Evolutionary conservation across 2,329 filamentous ascomycete species (phyloP), one percentile per base, ranked within the genome.

Genomic region (Bipolaris cookei): DNA sequence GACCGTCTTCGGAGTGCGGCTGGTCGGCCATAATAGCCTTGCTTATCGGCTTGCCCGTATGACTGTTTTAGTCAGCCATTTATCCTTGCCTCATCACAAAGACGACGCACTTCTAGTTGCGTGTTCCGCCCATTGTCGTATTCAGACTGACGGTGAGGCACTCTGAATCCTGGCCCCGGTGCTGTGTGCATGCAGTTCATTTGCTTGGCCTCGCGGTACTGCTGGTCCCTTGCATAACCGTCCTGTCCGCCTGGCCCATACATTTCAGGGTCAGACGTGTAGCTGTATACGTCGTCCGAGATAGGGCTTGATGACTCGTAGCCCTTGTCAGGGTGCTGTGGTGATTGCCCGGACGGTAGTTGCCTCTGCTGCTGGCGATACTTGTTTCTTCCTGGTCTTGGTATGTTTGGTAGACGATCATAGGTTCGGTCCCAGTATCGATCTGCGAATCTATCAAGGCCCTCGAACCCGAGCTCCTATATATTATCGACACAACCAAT

Each of bases 381-480:
- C 32, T 56, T 58, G 52, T 53, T 59, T 42, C 59, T 52, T 51
- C 52, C 52, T 34, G 49, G 10, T 38, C 42, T 8, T 43, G 50
- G 35, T 47, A 54, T 51, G 54, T 58, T 52, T 57, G 67, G 51
- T 44, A 68, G 50, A 44, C 34, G 62, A 10, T 66, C 67, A 51
- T 65, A 67, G 6, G 68, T 59, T 18, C 56, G 63, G 37, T 76
- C 72, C 58, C 70, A 70, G 43, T 73, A 72, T 32, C 69, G 72
- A 35, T 70, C 55, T 18, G 69, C 62, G 28, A 69, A 57, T 16
- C 57, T 65, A 48, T 76, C 68, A 4, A 76, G 56, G n/a, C 71
- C 71, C 56, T 72, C 69, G 38, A 75, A 69, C 2, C 74, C 74
- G 6, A 76, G 70, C 60, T 76, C 74, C 74, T 76, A 51, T 52